A percentile compares a stretch with the other conserved stretches of the same genome.
Conservation (phyloP, 306 rosid genomes). For the Inga laurina region DNA sequence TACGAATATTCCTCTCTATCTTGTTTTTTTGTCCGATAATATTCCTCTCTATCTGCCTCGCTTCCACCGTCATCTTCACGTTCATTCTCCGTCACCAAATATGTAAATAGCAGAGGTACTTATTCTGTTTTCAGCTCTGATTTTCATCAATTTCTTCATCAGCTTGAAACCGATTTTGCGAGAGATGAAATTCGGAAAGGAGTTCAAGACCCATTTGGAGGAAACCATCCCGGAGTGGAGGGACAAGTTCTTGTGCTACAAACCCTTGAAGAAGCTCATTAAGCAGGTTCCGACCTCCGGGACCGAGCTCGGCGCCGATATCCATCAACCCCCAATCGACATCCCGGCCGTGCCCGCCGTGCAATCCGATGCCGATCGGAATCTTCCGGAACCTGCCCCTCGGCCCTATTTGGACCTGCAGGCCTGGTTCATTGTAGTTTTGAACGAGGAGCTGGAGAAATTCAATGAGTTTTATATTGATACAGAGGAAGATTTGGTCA, state of each 20-base stretch:
- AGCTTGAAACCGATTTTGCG: not conserved
- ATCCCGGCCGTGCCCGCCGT: not conserved
- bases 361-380: not conserved
- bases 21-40: not conserved
- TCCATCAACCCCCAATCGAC: slow-evolving; percentile 24
- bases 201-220: slow-evolving; percentile 82
- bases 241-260: slow-evolving; percentile 93
- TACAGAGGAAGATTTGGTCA: slow-evolving; percentile 90
- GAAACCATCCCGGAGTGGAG: slow-evolving; percentile 98
- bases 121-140: slow-evolving; percentile 10
- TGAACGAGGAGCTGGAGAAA: slow-evolving; percentile 79
- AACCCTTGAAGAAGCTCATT: slow-evolving; percentile 80
- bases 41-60: not conserved
- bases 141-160: not conserved
- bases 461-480: slow-evolving; percentile 88
- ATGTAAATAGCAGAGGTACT: not conserved
- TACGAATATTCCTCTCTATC: not conserved
- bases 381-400: not conserved
- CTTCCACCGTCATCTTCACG: not conserved
- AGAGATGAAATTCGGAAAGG: slow-evolving; percentile 91
- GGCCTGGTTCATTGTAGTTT: slow-evolving; percentile 77
- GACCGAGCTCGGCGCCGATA: not conserved
- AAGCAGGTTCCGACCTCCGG: slow-evolving; percentile 47
- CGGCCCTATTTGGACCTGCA: slow-evolving; percentile 43
- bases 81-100: not conserved